These are phyloP conservation scores for Neurospora sp. DNA, from an alignment of 495 filamentous ascomycete species.

Conservation along the genomic window DNA sequence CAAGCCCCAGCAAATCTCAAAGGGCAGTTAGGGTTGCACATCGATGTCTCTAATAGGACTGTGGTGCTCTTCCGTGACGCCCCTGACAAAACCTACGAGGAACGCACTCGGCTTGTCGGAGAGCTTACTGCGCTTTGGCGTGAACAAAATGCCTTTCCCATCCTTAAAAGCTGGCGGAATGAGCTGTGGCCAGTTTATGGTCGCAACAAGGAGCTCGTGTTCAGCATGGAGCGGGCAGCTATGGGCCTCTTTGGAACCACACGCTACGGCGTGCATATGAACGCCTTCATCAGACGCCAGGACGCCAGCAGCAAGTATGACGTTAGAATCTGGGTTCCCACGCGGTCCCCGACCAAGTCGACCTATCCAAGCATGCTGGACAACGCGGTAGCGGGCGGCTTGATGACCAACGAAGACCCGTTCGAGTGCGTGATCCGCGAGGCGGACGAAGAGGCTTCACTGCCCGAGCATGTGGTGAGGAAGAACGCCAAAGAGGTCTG, in stretches of 20 bases:
- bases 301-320: slow-evolving; percentile 39
- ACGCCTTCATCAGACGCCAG: slow-evolving; percentile 50
- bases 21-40: slow-evolving; percentile 31
- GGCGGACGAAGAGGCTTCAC: slow-evolving; percentile 77
- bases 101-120: slow-evolving; percentile 51
- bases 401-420: slow-evolving; percentile 64
- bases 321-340: slow-evolving; percentile 75
- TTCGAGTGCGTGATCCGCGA: slow-evolving; percentile 80
- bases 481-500: slow-evolving; percentile 46
- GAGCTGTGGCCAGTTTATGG: slow-evolving; percentile 82
- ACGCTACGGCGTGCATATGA: slow-evolving; percentile 87
- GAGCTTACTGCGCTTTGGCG: slow-evolving; percentile 54
- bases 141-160: slow-evolving; percentile 50
- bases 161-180: slow-evolving; percentile 76
- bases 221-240: slow-evolving; percentile 71
- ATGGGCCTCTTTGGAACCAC: slow-evolving; percentile 75
- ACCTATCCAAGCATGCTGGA: slow-evolving; percentile 85
- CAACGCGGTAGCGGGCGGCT: slow-evolving; percentile 88
- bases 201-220: slow-evolving; percentile 49
- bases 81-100: slow-evolving; percentile 22
- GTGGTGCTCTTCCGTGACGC: slow-evolving; percentile 15
- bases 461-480: slow-evolving; percentile 61
- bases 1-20: slow-evolving; percentile 37
- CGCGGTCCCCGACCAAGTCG: slow-evolving; percentile 62
- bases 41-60: slow-evolving; percentile 33